A percentile compares a stretch with the other conserved stretches of the same genome.
Evolutionary conservation across 1,284 basidiomycete species (phyloP).

Genomic region (Cryptococcus sp.): DNA sequence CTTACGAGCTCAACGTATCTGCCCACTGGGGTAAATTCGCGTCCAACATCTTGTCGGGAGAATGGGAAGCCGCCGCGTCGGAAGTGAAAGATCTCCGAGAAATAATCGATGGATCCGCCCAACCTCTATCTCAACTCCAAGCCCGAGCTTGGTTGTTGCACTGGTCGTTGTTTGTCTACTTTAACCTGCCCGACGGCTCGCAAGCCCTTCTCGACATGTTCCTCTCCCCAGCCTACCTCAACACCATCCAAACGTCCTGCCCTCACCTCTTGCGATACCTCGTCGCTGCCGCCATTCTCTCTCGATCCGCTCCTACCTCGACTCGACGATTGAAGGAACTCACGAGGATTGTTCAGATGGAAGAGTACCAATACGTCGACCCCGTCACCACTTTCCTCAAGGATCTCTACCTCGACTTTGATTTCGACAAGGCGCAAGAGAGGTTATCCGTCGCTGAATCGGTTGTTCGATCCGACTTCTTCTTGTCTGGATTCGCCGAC

Average conservation of each 20-base stretch:
- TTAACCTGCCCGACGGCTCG: constrained; percentile 74
- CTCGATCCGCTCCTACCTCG: constrained; percentile 58
- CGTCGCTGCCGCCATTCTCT: constrained; percentile 84
- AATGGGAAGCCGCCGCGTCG: constrained; percentile 88
- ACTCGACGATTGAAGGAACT: constrained; percentile 73
- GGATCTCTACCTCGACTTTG: constrained; percentile 88
- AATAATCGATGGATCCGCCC: constrained; percentile 66
- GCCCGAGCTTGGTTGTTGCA: constrained; percentile 96
- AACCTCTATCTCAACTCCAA: constrained; percentile 75
- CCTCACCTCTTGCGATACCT: constrained; percentile 96
- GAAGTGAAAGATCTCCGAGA: constrained; percentile 92
- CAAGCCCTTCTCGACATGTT: constrained; percentile 94
- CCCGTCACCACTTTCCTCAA: constrained; percentile 89
- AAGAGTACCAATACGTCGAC: constrained; percentile 92
- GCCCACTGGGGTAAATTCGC: constrained; percentile 98
- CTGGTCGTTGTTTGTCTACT: constrained; percentile 98
- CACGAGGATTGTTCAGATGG: constrained; percentile 83
- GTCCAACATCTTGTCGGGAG: constrained; percentile 88
- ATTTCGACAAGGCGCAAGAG: constrained; percentile 82
- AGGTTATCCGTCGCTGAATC: constrained; percentile 73
- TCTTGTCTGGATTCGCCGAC: constrained; percentile 80
- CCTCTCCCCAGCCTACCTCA: constrained; percentile 91
- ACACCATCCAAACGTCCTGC: constrained; percentile 93
- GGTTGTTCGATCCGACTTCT: constrained; percentile 88
- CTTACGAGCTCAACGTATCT: constrained; percentile 83